Base-by-base conservation (phyloP, 768 basidiomycete species). In the Crepidotus variabilis region DNA sequence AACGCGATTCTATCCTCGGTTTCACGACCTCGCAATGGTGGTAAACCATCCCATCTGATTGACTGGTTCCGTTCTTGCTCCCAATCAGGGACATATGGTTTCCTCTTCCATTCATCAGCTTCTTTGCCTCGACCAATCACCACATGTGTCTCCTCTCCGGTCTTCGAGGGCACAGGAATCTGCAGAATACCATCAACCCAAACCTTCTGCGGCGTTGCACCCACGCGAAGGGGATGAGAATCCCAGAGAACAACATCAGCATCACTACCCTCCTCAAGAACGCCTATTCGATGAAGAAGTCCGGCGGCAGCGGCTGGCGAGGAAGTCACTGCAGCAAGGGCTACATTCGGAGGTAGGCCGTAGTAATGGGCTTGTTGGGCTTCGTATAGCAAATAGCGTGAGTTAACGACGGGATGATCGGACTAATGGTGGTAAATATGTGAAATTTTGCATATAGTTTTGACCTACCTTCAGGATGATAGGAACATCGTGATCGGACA, bases 111-210 rank as follows among this genome's bases (percentile, higher is more conserved):
- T 47, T 73, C 64, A 8, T 75, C 69, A 2, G 69, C 77, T 55
- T 77, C 72, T 58, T 79, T 77, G 0, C 75, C 75, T 61, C 74
- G 75, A 6, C 77, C 78, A 16, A 76, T 68, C 21, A 76, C 69
- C 16, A 79, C 73, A 54, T 81, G 73, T 16, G 64, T 61, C n/a
- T 69, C 65, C 59, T 73, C 68, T 2, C 65, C 67, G 21, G 18
- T 66, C 56, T 77, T 73, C 4, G 71, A 62, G 16, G 78, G 77
- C n/a, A 72, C 68, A 48, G 75, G 75, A 51, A 89, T 76, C 63
- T 95, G 92, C 2, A 83, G 66, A 56, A 92, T 84, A 1, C 93
- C 93, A 67, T 97, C 94, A 60, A 95, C 90, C 77, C 86, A 95
- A 23, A 90, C 84, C 55, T 86, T 84, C 11, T 74, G 66, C 0